Evolutionary conservation across 2,329 filamentous ascomycete genomes (phyloP), one percentile per base, ranked within the genome.

Genomic region (Xenoacremonium recifei): DNA sequence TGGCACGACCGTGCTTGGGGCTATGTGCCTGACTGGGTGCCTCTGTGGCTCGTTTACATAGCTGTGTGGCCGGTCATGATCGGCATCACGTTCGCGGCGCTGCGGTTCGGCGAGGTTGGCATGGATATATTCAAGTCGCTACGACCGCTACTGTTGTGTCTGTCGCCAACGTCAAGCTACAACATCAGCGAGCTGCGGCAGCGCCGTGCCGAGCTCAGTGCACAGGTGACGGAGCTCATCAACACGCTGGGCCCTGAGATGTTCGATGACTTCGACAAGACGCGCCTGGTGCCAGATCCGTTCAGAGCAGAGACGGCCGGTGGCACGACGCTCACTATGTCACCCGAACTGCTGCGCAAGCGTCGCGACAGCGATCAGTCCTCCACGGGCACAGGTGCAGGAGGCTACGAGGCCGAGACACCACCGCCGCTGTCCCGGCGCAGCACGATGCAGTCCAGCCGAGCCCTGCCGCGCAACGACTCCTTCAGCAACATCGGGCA

Each of bases 81-180:
- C 5, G 79, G 83, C 18, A 86, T 96, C 55, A 96, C 91, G 0
- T 96, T 95, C 64, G 91, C 90, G 4, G 89, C 93, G 6, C 82
- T 99, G 39, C 85, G 93, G 10, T 95, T 97, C 53, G 93, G 93
- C 35, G 93, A 99, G 69, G 85, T 95, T n/a, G 93, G 92, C 39
- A 96, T 99, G 90, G 93, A 99, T 61, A 96, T 99, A 42, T 73
- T 93, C 70, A 99, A 97, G 68, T 97, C 92, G 0, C 77, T 99
- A 13, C 82, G 89, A 9, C 93, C 93, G 5, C 79, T 99, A 9
- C 73, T 95, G 34, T 75, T 96, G 23, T 93, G 88, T 51, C 77
- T 97, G 58, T 86, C 87, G 56, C 93, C 93, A 2, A 82, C 83
- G 4, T 92, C 88, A 2, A 85, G 83, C 63, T 95, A 91, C 69